These are phyloP conservation scores for Lipomyces spencermartinsiae DNA, from an alignment of 805 yeast genomes.

Conservation along the genomic window DNA sequence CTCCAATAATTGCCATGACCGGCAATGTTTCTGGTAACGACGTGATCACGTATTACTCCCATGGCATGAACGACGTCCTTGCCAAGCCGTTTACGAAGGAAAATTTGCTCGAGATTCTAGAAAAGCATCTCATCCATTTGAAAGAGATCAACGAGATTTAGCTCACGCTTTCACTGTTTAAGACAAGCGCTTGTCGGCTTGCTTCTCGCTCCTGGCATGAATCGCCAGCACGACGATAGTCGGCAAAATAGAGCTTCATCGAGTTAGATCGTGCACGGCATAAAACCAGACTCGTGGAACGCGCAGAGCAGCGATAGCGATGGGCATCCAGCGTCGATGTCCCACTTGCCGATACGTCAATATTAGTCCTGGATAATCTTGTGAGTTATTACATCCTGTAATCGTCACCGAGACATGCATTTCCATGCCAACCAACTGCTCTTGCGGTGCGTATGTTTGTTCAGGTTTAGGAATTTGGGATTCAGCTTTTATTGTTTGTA, in stretches of 20 bases:
- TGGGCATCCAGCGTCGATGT: too few relatives aligned
- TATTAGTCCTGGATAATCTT: background rate
- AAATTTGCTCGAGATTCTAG: constrained; percentile 77
- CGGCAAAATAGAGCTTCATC: background rate
- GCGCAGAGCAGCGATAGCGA: background rate
- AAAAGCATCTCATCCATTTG: constrained; percentile 52
- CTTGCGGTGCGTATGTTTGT: background rate
- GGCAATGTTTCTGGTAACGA: constrained; percentile 86
- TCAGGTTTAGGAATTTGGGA: background rate
- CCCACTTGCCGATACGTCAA: background rate
- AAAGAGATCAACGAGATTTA: constrained; percentile 39
- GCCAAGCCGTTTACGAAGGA: constrained; percentile 94
- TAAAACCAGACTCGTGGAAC: background rate
- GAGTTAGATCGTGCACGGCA: background rate
- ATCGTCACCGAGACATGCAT: background rate
- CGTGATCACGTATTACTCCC: constrained; percentile 56
- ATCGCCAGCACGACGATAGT: background rate
- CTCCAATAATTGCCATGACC: constrained; percentile 95
- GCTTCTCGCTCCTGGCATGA: background rate
- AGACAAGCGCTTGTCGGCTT: background rate
- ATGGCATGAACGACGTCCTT: constrained; percentile 81
- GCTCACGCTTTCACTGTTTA: background rate
- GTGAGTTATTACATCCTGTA: background rate
- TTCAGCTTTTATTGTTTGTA: background rate
- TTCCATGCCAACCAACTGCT: background rate